These are phyloP conservation scores for Saccharomycopsis vini DNA, from an alignment of 805 yeast genomes.

Conservation along the genomic window DNA sequence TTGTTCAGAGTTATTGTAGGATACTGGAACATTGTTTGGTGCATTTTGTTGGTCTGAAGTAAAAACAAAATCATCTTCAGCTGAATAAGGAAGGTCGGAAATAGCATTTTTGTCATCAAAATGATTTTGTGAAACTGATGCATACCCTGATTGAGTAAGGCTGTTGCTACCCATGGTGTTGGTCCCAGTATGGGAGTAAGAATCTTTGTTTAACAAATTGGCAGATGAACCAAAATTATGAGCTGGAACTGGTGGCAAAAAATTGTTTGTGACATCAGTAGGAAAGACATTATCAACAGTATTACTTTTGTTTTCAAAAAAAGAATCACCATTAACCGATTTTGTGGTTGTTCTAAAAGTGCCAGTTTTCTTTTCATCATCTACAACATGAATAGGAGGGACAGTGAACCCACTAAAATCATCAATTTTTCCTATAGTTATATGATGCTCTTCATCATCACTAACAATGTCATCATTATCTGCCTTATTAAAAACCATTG, in stretches of 20 bases:
- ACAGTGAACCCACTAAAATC: slow-evolving; percentile 15
- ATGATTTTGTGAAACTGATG: too few relatives aligned
- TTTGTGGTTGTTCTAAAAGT: slow-evolving; percentile 2
- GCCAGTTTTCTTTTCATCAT: slow-evolving; percentile 2
- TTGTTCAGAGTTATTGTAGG: too few relatives aligned
- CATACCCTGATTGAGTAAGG: too few relatives aligned
- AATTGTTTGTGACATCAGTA: slow-evolving; percentile 14
- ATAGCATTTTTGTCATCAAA: too few relatives aligned
- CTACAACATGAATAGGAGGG: not conserved
- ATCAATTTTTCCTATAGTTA: slow-evolving; percentile 11
- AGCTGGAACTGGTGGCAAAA: slow-evolving; percentile 15
- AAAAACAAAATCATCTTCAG: slow-evolving; percentile 15
- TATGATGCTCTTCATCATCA: slow-evolving; percentile 9
- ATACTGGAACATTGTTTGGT: too few relatives aligned
- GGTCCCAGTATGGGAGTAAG: too few relatives aligned
- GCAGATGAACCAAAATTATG: too few relatives aligned
- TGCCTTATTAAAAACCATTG: slow-evolving; percentile 22
- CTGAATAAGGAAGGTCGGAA: slow-evolving; percentile 16
- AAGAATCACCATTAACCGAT: slow-evolving; percentile 8
- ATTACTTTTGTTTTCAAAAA: slow-evolving; percentile 7
- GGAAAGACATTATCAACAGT: slow-evolving; percentile 17
- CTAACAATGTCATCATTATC: slow-evolving; percentile 18
- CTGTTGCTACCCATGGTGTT: too few relatives aligned
- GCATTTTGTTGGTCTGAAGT: slow-evolving; percentile 13
- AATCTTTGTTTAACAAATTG: too few relatives aligned